These are phyloP conservation scores for Leccinellum rugosiceps DNA, from an alignment of 768 basidiomycete genomes.

Conservation along the genomic window DNA sequence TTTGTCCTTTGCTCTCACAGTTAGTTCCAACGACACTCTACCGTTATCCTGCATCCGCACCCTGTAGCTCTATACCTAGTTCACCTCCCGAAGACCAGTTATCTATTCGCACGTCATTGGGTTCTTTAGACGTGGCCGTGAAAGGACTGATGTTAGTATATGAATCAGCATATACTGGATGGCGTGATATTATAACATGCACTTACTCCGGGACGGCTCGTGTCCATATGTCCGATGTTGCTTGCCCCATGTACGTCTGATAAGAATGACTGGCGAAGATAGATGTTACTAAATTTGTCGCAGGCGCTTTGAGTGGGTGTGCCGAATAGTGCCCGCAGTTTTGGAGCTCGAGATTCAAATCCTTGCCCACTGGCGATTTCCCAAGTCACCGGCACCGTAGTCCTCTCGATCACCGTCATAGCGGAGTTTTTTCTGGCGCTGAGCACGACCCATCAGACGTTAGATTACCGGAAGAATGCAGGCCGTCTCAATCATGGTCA, in stretches of 20 bases:
- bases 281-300: slow-evolving; percentile 12
- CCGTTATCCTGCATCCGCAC: neutral
- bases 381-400: slow-evolving; percentile 17
- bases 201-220: slow-evolving; percentile 3
- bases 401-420: slow-evolving; percentile 10
- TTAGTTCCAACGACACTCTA: neutral
- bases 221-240: slow-evolving; percentile 8
- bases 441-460: neutral
- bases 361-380: slow-evolving; percentile 16
- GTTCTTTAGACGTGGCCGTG: slow-evolving; percentile 2
- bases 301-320: neutral
- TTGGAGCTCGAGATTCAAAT: slow-evolving; percentile 8
- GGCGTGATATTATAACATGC: slow-evolving; percentile 12
- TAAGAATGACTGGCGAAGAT: neutral
- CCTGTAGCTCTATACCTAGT: slow-evolving; percentile 8
- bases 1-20: neutral
- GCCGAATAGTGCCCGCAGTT: neutral
- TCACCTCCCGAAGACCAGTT: slow-evolving; percentile 6
- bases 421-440: slow-evolving; percentile 10
- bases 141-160: slow-evolving; percentile 4
- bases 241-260: slow-evolving; percentile 4
- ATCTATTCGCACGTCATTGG: slow-evolving; percentile 8
- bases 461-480: slow-evolving; percentile 15
- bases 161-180: neutral
- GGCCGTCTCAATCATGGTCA: slow-evolving; percentile 6